phyloP scores from a whole-genome alignment of 495 filamentous ascomycete species.

The Penicillium robsamsonii region DNA sequence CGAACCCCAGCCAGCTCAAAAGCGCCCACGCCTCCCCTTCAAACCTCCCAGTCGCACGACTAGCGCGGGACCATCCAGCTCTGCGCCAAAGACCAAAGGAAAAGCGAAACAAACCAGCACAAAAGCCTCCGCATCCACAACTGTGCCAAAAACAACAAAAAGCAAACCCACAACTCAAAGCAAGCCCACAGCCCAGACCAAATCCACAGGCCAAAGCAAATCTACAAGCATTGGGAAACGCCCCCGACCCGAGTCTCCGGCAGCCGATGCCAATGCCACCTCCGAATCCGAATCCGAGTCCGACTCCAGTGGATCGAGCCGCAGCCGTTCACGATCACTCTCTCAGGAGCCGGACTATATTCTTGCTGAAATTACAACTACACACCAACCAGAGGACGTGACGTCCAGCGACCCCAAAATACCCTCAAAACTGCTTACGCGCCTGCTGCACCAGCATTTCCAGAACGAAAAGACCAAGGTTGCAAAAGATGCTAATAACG shows the following conservation, averaged over 20 bases:
- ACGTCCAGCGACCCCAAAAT: slow-evolving; percentile 53
- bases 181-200: slow-evolving; percentile 9
- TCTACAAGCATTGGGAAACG: slow-evolving; percentile 17
- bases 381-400: slow-evolving; percentile 30
- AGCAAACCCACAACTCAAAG: not conserved
- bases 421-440: slow-evolving; percentile 69
- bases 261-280: slow-evolving; percentile 8
- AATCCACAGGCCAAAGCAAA: not conserved
- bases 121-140: slow-evolving; percentile 21
- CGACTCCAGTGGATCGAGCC: slow-evolving; percentile 20
- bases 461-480: slow-evolving; percentile 67
- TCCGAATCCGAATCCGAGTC: slow-evolving; percentile 26
- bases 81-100: slow-evolving; percentile 29
- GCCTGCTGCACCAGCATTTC: slow-evolving; percentile 77
- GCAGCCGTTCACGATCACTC: slow-evolving; percentile 22
- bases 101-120: slow-evolving; percentile 21
- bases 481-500: slow-evolving; percentile 71
- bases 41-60: slow-evolving; percentile 47
- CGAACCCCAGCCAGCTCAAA: slow-evolving; percentile 37
- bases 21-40: slow-evolving; percentile 48
- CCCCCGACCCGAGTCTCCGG: slow-evolving; percentile 15
- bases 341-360: slow-evolving; percentile 43
- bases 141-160: slow-evolving; percentile 16
- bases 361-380: slow-evolving; percentile 45
- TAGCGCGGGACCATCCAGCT: slow-evolving; percentile 22